phyloP scores from a whole-genome alignment of 2,329 filamentous ascomycete species.

The Fusarium sp. region DNA sequence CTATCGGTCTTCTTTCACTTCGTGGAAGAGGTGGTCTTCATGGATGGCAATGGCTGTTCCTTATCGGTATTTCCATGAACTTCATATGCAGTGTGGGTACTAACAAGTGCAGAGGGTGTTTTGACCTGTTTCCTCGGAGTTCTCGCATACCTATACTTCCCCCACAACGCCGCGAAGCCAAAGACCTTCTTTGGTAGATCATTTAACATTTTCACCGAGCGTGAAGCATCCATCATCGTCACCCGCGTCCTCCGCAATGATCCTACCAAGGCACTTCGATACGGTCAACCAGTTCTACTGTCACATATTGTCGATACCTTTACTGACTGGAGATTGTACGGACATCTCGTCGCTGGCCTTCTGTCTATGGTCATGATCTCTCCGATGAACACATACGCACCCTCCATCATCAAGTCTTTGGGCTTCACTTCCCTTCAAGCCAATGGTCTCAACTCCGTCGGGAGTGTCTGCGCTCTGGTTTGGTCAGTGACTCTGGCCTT shows the following conservation, averaged over 20 bases:
- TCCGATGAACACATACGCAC: conserved; percentile 45
- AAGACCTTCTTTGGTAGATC: conserved; percentile 42
- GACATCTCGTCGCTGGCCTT: conserved; percentile 39
- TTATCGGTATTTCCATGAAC: conserved; percentile 35
- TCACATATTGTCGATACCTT: conserved; percentile 43
- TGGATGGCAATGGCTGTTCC: conserved; percentile 47
- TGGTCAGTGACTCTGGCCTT: conserved; percentile 41
- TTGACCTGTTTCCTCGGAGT: conserved; percentile 39
- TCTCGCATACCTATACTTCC: conserved; percentile 43
- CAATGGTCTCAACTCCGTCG: conserved; percentile 45
- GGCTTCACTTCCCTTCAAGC: conserved; percentile 43
- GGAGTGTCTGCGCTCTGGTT: conserved; percentile 41
- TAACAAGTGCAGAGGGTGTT: conserved; percentile 37
- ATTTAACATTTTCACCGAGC: conserved; percentile 37
- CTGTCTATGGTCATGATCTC: conserved; percentile 47
- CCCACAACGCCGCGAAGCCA: conserved; percentile 39
- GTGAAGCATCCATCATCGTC: conserved; percentile 41
- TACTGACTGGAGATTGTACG: conserved; percentile 44
- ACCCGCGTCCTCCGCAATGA: conserved; percentile 45
- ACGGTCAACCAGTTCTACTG: conserved; percentile 33
- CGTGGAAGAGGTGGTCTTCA: conserved; percentile 35
- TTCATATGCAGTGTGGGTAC: accelerated
- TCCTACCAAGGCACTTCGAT: conserved; percentile 41
- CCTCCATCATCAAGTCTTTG: conserved; percentile 44
- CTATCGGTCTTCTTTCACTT: conserved; percentile 43